Base-by-base conservation (phyloP, 352 stramenopile species). In the Phytophthora pini region DNA sequence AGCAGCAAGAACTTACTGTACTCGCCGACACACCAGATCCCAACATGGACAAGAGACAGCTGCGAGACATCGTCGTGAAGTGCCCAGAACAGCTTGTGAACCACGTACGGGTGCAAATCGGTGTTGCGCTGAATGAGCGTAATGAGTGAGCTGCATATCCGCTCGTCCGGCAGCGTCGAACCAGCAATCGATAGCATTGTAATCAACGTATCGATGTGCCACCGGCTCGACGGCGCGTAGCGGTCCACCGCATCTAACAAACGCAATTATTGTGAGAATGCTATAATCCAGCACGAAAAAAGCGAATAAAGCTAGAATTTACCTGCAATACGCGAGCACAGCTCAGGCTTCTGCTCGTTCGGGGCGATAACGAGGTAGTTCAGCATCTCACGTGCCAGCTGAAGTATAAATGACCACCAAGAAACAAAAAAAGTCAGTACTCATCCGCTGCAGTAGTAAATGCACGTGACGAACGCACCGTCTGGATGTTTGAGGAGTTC, bases 321-420 rank as follows among this genome's bases (percentile, higher is more conserved):
- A 84, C 89, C 88, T 24, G 97, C 85, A 58, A 99, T 98, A 15
- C 95, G 92, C 15, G 88, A 97, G 71, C 97, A 99, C 55, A 99
- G 88, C 49, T 95, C 87, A 1, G 89, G 74, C 56, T 98, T 98
- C 65, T 99, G 95, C 45, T 99, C 97, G 24, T 87, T 83, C 7
- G 95, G 90, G 47, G 97, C 98, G 11, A 99, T 90, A 0, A 99
- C 97, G 0, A 99, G 82, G 74, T 99, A 99, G 83, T 99, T 99
- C 26, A 99, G 89, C 74, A 99, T 96, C 76, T 99, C 98, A 9
- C 95, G 89, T 24, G 97, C 97, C 8, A 99, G 84, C 64, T 90
- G 67, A 57, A 73, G 38, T 27, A 49, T 27, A 55, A 57, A 4
- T 26, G 24, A 26, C 4, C 24, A 60, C n/a, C 12, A 44, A 51